phyloP scores from a whole-genome alignment of 768 basidiomycete species.

The Russula vinacea region DNA sequence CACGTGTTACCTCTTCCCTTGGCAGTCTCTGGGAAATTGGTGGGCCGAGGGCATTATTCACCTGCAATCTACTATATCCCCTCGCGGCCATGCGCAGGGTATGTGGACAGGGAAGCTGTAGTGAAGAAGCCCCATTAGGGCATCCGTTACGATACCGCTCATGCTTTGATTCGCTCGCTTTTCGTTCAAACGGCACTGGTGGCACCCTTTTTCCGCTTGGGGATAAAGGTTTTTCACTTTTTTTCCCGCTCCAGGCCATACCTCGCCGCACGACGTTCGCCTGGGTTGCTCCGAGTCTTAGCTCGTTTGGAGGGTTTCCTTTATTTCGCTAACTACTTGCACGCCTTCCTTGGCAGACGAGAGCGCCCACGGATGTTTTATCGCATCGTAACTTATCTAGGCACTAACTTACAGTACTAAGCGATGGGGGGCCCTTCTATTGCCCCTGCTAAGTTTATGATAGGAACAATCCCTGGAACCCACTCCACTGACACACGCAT shows the following conservation, averaged over 20 bases:
- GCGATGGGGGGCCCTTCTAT: background rate
- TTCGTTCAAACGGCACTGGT: background rate
- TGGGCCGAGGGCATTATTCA: background rate
- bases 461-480: background rate
- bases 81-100: background rate
- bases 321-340: background rate
- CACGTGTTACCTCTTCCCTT: too few species aligned
- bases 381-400: background rate
- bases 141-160: constrained; percentile 7
- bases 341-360: too few species aligned
- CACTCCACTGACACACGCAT: background rate
- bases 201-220: background rate
- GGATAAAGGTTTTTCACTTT: background rate
- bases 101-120: constrained; percentile 6
- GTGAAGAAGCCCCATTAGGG: constrained; percentile 2
- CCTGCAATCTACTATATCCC: constrained; percentile 11
- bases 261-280: background rate
- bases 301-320: background rate
- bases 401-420: too few species aligned
- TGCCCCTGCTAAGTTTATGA: background rate
- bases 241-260: background rate
- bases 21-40: background rate
- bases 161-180: background rate
- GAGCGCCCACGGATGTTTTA: background rate
- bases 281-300: background rate